Percentiles rank a stretch among this genome's conserved stretches.
Evolutionary conservation across 202 grass and related monocot genomes (phyloP).

Genomic region (Schoenoplectus triqueter): DNA sequence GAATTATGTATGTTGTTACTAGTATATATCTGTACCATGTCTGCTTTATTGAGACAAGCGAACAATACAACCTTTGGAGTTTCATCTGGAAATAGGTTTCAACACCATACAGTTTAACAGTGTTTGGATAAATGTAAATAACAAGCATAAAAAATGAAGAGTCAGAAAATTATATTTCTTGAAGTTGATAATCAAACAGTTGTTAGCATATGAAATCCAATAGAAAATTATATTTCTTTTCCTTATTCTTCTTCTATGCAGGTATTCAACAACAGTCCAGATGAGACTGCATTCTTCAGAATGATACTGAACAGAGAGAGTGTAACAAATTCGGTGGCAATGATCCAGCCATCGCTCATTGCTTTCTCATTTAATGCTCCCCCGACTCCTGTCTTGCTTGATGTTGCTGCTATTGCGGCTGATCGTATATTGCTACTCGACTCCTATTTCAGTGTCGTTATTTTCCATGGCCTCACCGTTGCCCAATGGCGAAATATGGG

Average conservation of each 20-base stretch:
- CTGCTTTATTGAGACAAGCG: background rate
- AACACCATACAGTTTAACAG: background rate
- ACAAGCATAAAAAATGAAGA: background rate
- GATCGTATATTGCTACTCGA: slow-evolving; percentile 94
- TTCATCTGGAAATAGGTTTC: background rate
- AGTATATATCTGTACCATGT: background rate
- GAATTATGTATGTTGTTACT: slow-evolving; percentile 19
- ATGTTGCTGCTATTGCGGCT: slow-evolving; percentile 88
- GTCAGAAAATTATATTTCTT: background rate
- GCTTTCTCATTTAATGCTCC: slow-evolving; percentile 90
- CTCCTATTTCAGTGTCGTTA: slow-evolving; percentile 97
- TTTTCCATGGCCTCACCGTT: slow-evolving; percentile 97
- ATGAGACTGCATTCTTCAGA: slow-evolving; percentile 96
- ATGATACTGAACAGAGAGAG: slow-evolving; percentile 96
- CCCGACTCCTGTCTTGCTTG: slow-evolving; percentile 85
- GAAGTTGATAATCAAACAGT: slow-evolving; percentile 12
- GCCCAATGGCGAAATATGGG: slow-evolving; percentile 99
- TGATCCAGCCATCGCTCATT: slow-evolving; percentile 96
- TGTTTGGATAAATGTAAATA: background rate
- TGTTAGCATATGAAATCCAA: slow-evolving; percentile 14
- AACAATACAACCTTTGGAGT: background rate
- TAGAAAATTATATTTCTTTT: slow-evolving; percentile 30
- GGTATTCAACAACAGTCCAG: slow-evolving; percentile 99
- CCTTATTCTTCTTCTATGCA: slow-evolving; percentile 43
- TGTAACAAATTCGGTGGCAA: slow-evolving; percentile 87